Evolutionary conservation across 1,284 basidiomycete species (phyloP).

Genomic region (Neotropicomus parvogracilis): DNA sequence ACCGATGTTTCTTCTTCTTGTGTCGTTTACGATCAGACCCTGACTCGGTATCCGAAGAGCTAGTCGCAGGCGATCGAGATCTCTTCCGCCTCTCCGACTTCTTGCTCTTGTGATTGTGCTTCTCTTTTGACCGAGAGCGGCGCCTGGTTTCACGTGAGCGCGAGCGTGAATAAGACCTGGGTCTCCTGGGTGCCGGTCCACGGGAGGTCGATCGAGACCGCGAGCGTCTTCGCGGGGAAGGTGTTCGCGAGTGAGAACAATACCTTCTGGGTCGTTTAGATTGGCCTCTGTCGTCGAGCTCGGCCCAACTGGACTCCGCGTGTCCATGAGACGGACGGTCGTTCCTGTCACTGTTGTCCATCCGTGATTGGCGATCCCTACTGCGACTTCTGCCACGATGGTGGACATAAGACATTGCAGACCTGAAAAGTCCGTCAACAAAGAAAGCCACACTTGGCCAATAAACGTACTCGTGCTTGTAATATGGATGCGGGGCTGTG

Average conservation of each 20-base stretch:
- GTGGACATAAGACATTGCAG: slow-evolving; percentile 22
- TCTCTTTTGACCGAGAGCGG: slow-evolving; percentile 31
- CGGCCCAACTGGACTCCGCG: slow-evolving; percentile 12
- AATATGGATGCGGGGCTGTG: slow-evolving; percentile 2
- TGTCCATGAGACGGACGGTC: slow-evolving; percentile 20
- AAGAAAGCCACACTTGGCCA: not conserved
- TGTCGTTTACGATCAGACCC: slow-evolving; percentile 39
- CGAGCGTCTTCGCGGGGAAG: slow-evolving; percentile 22
- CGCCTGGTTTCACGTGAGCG: slow-evolving; percentile 24
- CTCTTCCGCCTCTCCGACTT: slow-evolving; percentile 31
- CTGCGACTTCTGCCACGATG: slow-evolving; percentile 22
- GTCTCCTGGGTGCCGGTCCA: slow-evolving; percentile 15
- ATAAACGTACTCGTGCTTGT: slow-evolving; percentile 3
- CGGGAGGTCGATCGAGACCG: slow-evolving; percentile 28
- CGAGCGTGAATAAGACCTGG: slow-evolving; percentile 25
- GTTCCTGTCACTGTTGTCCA: slow-evolving; percentile 16
- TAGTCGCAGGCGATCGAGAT: slow-evolving; percentile 39
- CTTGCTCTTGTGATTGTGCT: slow-evolving; percentile 22
- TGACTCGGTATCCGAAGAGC: slow-evolving; percentile 34
- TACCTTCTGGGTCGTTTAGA: slow-evolving; percentile 2
- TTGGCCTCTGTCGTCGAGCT: slow-evolving; percentile 8
- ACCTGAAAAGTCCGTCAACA: not conserved
- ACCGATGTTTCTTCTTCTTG: slow-evolving; percentile 46
- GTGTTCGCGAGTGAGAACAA: slow-evolving; percentile 24
- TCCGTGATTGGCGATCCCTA: slow-evolving; percentile 13